Base-by-base conservation (phyloP, 2,329 filamentous ascomycete species). In the Fusarium aywerte region DNA sequence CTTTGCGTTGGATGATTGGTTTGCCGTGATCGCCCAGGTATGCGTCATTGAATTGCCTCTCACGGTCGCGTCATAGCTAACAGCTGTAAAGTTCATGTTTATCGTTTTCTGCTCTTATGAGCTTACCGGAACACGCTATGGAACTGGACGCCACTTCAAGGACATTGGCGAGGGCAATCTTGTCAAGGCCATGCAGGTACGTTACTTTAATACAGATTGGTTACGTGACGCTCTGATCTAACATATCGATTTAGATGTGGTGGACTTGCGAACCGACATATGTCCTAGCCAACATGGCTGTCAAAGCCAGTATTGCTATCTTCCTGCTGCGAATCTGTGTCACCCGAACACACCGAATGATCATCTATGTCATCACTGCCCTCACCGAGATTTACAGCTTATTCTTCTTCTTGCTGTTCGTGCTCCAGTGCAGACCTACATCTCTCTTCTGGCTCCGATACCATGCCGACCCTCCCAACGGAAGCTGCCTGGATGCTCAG, bases 191-290 rank as follows among this genome's bases (percentile, higher is more conserved):
- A 73, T 78, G 68, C 73, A 77, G 71, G 75, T 75, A 62, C 50
- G 62, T 45, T n/a, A 12, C 38, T 23, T 11, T 2, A 7, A 9
- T 3, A 5, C 11, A 21, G 0, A 4, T 36, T 3, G 0, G 48
- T 8, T 5, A n/a, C 2, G 15, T 11, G n/a, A 4, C 2, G 2
- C 23, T 0, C 11, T 4, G 5, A 35, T 12, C 52, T 71, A 31
- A 71, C 54, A 2, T 7, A 11, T 29, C 11, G 20, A 1, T 0
- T 27, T 27, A 77, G 73, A 76, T 73, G 69, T 77, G 76, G 74
- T 82, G 79, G 77, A 76, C 77, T n/a, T 81, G 80, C 48, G 80
- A 81, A 55, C 74, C 78, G 1, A 72, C 79, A 27, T 82, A 82
- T 58, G 76, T 81, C 23, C 54, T 80, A 32, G 50, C 69, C 11